These are phyloP conservation scores for Radiomyces spectabilis DNA, from an alignment of 192 early-diverging fungal genomes.

Conservation along the genomic window DNA sequence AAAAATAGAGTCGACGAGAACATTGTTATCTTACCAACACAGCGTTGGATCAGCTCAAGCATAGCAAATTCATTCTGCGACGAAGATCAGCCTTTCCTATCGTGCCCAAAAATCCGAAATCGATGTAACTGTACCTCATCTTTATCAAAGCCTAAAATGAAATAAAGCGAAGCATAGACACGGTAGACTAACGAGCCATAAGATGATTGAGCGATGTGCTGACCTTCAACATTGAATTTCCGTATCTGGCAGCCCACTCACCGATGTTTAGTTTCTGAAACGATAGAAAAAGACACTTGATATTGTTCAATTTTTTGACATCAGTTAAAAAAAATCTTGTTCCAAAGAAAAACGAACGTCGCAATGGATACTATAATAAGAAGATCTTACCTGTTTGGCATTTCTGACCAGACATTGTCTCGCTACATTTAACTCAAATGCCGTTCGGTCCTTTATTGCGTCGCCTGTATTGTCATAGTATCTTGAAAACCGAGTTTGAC, in stretches of 20 bases:
- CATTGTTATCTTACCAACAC: conserved; percentile 21
- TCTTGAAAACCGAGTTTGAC: conserved; percentile 31
- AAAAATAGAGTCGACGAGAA: too few relatives aligned
- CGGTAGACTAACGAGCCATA: conserved; percentile 21
- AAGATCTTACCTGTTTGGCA: conserved; percentile 13
- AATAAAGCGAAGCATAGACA: conserved; percentile 22
- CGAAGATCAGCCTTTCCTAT: neutral
- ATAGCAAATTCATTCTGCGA: conserved; percentile 30
- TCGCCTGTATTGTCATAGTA: conserved; percentile 21
- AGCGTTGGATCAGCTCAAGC: conserved; percentile 25
- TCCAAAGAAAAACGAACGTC: conserved; percentile 19
- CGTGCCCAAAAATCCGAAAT: neutral
- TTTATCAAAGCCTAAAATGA: conserved; percentile 27
- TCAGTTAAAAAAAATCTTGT: conserved; percentile 22
- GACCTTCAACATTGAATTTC: neutral
- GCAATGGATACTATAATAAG: neutral
- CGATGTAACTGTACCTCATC: conserved; percentile 12
- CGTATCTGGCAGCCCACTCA: too few relatives aligned
- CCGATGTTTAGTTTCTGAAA: too few relatives aligned
- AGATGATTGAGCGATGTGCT: neutral
- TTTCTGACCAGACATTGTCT: conserved; percentile 18
- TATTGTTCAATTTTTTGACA: neutral
- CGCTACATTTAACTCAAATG: conserved; percentile 19
- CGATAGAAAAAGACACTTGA: too few relatives aligned
- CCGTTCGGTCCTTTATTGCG: conserved; percentile 6